Conservation (phyloP, 192 early-diverging fungal species). For the Coemansia furcata region DNA sequence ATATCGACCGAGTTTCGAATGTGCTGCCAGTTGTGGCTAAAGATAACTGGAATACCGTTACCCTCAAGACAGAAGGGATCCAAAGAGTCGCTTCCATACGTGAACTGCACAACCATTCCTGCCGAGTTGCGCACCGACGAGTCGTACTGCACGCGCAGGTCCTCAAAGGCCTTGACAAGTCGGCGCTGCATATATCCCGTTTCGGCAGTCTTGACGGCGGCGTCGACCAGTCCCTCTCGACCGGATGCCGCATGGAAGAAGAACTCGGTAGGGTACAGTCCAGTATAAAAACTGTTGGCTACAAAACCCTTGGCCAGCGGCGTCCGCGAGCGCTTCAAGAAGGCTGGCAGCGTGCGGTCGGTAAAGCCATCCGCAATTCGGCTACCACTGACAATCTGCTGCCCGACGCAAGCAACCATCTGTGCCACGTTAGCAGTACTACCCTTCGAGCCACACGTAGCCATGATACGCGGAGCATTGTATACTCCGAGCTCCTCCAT, state of each 20-base stretch:
- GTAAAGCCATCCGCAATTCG: conserved; percentile 98
- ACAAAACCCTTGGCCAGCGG: conserved; percentile 98
- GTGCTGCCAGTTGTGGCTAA: conserved; percentile 78
- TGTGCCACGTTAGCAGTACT: conserved; percentile 98
- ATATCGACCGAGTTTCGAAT: conserved; percentile 28
- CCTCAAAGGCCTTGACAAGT: conserved; percentile 97
- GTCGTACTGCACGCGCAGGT: conserved; percentile 94
- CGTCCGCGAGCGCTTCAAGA: conserved; percentile 87
- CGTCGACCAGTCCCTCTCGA: conserved; percentile 99
- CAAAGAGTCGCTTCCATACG: conserved; percentile 93
- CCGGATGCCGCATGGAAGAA: conserved; percentile 99
- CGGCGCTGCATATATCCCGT: conserved; percentile 98
- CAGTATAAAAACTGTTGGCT: conserved; percentile 92
- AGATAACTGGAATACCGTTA: conserved; percentile 83
- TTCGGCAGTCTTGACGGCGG: conserved; percentile 99
- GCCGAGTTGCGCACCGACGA: conserved; percentile 89
- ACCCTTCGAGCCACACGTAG: conserved; percentile 98
- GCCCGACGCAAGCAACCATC: conserved; percentile 99
- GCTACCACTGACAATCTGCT: conserved; percentile 96
- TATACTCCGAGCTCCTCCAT: conserved; percentile 89
- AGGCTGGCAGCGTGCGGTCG: conserved; percentile 95
- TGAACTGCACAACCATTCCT: conserved; percentile 91
- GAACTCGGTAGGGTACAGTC: conserved; percentile 95
- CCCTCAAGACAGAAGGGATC: conserved; percentile 95
- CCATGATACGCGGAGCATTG: conserved; percentile 98